These are phyloP conservation scores for Pyrenophora teres DNA, from an alignment of 2,329 filamentous ascomycete species.

Conservation along the genomic window DNA sequence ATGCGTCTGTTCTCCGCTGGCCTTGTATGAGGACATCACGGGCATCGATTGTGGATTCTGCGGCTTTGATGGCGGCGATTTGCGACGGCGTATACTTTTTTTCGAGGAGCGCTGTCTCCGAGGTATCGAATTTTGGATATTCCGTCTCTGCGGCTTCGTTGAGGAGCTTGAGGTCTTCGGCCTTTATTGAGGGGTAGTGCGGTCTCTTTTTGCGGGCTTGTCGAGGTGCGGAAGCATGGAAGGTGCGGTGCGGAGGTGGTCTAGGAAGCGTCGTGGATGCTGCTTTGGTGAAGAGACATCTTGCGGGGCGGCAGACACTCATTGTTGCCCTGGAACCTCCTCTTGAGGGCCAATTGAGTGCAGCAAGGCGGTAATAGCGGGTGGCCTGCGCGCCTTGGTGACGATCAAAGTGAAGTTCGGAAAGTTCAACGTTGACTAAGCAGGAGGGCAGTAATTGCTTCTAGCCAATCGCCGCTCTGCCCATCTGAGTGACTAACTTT, in stretches of 20 bases:
- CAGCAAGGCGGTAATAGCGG: conserved; percentile 7
- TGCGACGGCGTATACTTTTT: conserved; percentile 80
- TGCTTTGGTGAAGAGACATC: conserved; percentile 49
- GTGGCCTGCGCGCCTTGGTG: conserved; percentile 15
- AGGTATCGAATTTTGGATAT: conserved; percentile 68
- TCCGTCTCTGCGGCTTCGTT: conserved; percentile 35
- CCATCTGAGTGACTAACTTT: conserved; percentile 35
- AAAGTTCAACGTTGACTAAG: conserved; percentile 30
- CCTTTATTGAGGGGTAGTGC: conserved; percentile 53
- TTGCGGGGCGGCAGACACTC: conserved; percentile 50
- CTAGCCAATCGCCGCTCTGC: conserved; percentile 34
- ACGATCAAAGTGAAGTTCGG: conserved; percentile 28
- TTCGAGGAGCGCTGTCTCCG: conserved; percentile 53
- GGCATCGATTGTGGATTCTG: conserved; percentile 75
- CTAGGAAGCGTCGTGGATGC: conserved; percentile 32
- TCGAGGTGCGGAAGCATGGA: conserved; percentile 47
- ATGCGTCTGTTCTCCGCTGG: conserved; percentile 71
- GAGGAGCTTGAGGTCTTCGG: conserved; percentile 46
- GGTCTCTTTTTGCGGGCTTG: conserved; percentile 46
- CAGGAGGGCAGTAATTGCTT: conserved; percentile 10
- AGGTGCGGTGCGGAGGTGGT: conserved; percentile 47
- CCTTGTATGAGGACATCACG: conserved; percentile 77
- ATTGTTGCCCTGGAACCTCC: conserved; percentile 36
- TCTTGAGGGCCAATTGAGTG: conserved; percentile 30
- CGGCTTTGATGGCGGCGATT: conserved; percentile 78